Evolutionary conservation across 306 rosid species (phyloP), one percentile per base, ranked within the genome.

Genomic region (Cyclanthera cordifolia): DNA sequence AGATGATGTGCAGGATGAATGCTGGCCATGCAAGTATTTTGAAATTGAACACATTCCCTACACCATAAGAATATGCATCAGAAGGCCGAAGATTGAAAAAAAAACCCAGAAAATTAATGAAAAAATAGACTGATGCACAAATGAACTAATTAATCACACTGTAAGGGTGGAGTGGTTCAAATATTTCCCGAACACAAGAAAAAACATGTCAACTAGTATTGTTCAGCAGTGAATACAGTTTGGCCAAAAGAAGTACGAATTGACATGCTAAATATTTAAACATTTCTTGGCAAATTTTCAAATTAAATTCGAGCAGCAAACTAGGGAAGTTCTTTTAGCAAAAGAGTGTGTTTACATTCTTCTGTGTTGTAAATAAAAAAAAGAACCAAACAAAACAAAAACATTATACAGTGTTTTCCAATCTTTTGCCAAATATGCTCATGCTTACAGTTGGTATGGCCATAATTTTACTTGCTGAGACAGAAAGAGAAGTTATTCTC

Each of bases 381-480:
- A 43, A 43, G 15, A 43, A 12, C 14, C 14, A 53, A 52, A 53
- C 14, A 53, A 23, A 50, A 6, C 21, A 53, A 23, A 53, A 53
- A 64, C 34, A 23, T 14, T 24, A 17, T 12, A 46, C 15, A 46
- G 34, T 27, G 12, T 43, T 25, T 41, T 13, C 20, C 53, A 27
- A 21, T 61, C 11, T 4, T 63, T 63, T 60, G 58, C 48, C 48
- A 51, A 74, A 70, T 65, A 60, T 50, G 51, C 43, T 70, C 60
- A 77, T 53, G 86, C 98, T 85, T 79, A 92, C 96, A 74, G 98
- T 71, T 72, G 98, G 96, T 72, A 84, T 87, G 60, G 84, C 50
- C 77, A 92, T 79, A 75, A 89, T 87, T 85, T 92, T 92, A 83
- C 96, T 87, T 0, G 96, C 98, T 10, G 86, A 86, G 74, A 92